These are phyloP conservation scores for Coemansia sp. DNA, from an alignment of 192 early-diverging fungal species.

Conservation along the genomic window DNA sequence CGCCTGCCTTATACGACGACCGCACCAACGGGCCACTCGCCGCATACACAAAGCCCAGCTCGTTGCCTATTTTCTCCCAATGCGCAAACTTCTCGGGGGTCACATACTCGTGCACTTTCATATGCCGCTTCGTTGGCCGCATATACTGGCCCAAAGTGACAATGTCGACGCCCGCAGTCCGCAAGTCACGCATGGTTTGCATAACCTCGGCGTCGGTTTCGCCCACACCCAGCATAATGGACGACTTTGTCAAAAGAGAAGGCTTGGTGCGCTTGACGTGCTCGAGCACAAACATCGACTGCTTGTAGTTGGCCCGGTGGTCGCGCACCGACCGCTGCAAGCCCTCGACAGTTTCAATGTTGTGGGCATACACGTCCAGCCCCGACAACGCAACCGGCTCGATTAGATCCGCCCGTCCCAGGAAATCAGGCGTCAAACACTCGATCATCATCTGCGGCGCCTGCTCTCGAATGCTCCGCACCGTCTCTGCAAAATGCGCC, in stretches of 20 bases:
- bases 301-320: slow-evolving; percentile 85
- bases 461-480: slow-evolving; percentile 80
- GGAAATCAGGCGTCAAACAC: slow-evolving; percentile 93
- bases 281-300: slow-evolving; percentile 85
- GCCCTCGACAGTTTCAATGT: slow-evolving; percentile 94
- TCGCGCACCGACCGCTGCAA: slow-evolving; percentile 90
- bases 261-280: slow-evolving; percentile 82
- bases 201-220: slow-evolving; percentile 93
- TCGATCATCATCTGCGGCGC: slow-evolving; percentile 93
- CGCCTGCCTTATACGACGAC: slow-evolving; percentile 95
- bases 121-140: slow-evolving; percentile 98
- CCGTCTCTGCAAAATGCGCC: slow-evolving; percentile 89
- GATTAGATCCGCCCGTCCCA: slow-evolving; percentile 73
- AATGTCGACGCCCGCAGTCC: slow-evolving; percentile 83
- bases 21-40: slow-evolving; percentile 92
- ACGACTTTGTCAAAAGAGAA: slow-evolving; percentile 89
- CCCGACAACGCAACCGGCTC: slow-evolving; percentile 84
- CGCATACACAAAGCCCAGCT: slow-evolving; percentile 93
- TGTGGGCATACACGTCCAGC: slow-evolving; percentile 97
- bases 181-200: slow-evolving; percentile 80
- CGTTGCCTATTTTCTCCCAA: slow-evolving; percentile 76
- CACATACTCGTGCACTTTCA: slow-evolving; percentile 96
- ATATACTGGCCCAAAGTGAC: slow-evolving; percentile 99
- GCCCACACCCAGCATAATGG: slow-evolving; percentile 97
- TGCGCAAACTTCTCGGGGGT: slow-evolving; percentile 88